phyloP scores from a whole-genome alignment of 148 eudicot genomes.

The Limonium bicolor region DNA sequence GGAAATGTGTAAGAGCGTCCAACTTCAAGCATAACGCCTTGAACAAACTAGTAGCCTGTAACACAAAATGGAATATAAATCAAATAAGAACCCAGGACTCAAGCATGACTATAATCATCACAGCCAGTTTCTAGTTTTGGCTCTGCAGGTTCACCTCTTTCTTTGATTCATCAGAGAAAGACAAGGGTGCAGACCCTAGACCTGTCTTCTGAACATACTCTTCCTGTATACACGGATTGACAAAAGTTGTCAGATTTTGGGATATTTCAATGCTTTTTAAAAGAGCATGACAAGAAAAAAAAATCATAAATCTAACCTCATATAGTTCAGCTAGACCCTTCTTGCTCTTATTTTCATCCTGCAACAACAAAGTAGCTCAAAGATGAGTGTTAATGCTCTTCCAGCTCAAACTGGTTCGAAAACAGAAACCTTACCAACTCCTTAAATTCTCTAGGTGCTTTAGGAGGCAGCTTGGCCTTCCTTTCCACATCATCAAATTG shows the following conservation, averaged over 20 bases:
- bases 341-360: conserved; percentile 95
- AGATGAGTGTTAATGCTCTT: background rate
- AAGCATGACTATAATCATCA: no score
- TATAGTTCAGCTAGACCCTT: conserved; percentile 90
- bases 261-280: background rate
- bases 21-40: conserved; percentile 70
- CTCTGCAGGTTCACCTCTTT: conserved; percentile 69
- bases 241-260: background rate
- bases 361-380: conserved; percentile 12
- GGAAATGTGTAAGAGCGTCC: conserved; percentile 97
- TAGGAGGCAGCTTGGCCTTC: conserved; percentile 47
- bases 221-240: conserved; percentile 38
- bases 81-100: no score
- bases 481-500: conserved; percentile 72
- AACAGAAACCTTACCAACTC: conserved; percentile 49
- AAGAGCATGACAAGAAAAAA: background rate
- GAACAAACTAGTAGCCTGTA: conserved; percentile 63
- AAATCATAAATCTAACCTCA: conserved; percentile 51
- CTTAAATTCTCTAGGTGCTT: conserved; percentile 53
- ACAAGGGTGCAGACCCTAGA: conserved; percentile 40
- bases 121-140: no score
- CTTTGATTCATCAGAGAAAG: conserved; percentile 66
- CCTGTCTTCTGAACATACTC: conserved; percentile 90
- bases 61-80: conserved; percentile 5
- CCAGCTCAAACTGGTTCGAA: background rate